phyloP scores from a whole-genome alignment of 306 rosid genomes.

The Gleditsia sinensis region DNA sequence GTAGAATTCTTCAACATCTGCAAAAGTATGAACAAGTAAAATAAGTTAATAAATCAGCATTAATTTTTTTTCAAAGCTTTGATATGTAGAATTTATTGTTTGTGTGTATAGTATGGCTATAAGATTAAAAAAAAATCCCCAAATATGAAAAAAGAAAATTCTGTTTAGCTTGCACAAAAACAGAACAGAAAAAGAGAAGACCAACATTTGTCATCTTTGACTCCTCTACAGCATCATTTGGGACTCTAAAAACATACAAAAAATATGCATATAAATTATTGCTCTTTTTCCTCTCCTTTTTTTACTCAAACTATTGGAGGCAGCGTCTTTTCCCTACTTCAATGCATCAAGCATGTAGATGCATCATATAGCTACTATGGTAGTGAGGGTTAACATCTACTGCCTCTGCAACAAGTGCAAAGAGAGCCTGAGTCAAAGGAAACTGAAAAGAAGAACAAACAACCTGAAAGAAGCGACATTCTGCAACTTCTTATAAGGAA shows the following conservation, averaged over 20 bases:
- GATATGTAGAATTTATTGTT: too few relatives aligned
- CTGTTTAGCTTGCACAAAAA: neutral
- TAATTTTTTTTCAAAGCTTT: neutral
- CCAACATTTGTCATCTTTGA: neutral
- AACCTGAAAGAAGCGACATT: neutral
- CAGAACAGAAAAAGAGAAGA: neutral
- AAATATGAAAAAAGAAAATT: neutral
- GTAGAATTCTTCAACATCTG: slow-evolving; percentile 89
- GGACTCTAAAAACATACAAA: neutral
- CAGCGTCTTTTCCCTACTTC: neutral
- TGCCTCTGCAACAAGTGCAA: neutral
- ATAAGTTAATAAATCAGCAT: slow-evolving; percentile 36
- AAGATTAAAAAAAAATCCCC: neutral
- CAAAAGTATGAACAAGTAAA: slow-evolving; percentile 38
- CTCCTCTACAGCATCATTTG: neutral
- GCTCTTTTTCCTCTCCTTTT: neutral
- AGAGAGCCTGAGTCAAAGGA: neutral
- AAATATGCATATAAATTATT: neutral
- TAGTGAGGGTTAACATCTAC: neutral
- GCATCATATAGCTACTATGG: slow-evolving; percentile 8
- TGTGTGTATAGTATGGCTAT: too few relatives aligned
- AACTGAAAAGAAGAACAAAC: neutral
- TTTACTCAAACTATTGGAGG: neutral
- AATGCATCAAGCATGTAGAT: neutral
- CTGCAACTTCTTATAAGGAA: slow-evolving; percentile 13